Evolutionary conservation across 2,329 filamentous ascomycete genomes (phyloP).

Genomic region (Arthroderma uncinatum): DNA sequence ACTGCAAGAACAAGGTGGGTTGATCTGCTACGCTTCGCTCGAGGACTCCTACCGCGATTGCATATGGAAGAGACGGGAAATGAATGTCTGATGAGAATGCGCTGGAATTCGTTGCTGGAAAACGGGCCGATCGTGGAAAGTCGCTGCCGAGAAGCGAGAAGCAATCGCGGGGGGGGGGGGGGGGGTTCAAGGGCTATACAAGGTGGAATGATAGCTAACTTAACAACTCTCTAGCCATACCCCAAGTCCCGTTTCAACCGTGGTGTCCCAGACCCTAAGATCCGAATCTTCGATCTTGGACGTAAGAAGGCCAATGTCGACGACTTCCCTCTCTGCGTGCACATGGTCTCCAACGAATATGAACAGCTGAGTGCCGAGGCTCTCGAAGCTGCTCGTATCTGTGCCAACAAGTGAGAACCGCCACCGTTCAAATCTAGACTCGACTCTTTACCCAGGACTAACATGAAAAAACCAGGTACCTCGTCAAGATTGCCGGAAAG

Average conservation of each 20-base stretch:
- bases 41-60: not conserved
- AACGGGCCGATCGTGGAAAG: not conserved
- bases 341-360: constrained; percentile 99
- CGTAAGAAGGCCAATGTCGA: constrained; percentile 98
- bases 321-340: constrained; percentile 98
- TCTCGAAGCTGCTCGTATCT: constrained; percentile 98
- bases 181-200: no score
- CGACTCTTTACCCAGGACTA: no score
- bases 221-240: constrained; percentile 56
- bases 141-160: not conserved
- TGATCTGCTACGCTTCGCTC: not conserved
- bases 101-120: not conserved
- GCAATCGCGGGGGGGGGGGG: not conserved
- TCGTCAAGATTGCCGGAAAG: constrained; percentile 58
- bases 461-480: constrained; percentile 39
- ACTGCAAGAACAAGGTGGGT: constrained; percentile 99
- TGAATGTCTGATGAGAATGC: not conserved
- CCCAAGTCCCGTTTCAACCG: constrained; percentile 99
- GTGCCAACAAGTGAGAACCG: constrained; percentile 83
- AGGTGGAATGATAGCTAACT: not conserved
- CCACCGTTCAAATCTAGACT: not conserved
- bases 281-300: constrained; percentile 98
- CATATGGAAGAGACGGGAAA: not conserved
- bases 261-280: constrained; percentile 74
- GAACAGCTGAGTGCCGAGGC: constrained; percentile 99